Evolutionary conservation across 2,329 filamentous ascomycete species (phyloP).

Genomic region (Fusarium ramigenum): DNA sequence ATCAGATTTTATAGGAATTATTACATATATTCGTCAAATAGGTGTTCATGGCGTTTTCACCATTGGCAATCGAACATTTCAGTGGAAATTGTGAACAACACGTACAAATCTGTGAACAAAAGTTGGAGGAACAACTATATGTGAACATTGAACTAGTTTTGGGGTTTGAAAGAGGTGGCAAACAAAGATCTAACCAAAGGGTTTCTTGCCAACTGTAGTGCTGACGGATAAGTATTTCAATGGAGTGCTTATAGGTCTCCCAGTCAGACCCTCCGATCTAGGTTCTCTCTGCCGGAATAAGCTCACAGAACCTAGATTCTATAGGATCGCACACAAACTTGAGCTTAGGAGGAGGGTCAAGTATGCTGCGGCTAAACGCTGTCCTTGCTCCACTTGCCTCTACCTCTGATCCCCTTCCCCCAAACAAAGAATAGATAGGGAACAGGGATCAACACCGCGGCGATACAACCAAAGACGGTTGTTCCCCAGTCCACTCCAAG

Average conservation of each 20-base stretch:
- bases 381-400: not conserved
- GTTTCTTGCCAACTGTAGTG: not conserved
- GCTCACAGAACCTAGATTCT: too few relatives aligned
- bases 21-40: too few relatives aligned
- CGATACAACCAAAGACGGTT: not conserved
- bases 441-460: not conserved
- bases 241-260: too few relatives aligned
- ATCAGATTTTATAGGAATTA: too few relatives aligned
- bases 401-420: not conserved
- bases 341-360: too few relatives aligned
- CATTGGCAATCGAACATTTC: not conserved
- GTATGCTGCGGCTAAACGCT: not conserved
- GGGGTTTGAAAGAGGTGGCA: rapidly evolving
- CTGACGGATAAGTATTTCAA: too few relatives aligned
- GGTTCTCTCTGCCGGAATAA: too few relatives aligned
- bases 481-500: slow-evolving; percentile 1
- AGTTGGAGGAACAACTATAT: rapidly evolving
- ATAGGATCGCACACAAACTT: too few relatives aligned
- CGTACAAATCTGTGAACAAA: rapidly evolving
- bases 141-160: not conserved
- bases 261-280: too few relatives aligned
- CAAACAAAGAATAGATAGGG: not conserved
- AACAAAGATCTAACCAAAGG: rapidly evolving
- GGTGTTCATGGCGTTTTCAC: too few relatives aligned
- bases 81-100: rapidly evolving